A percentile compares a stretch with the other conserved stretches of the same genome.
These are phyloP conservation scores for Ascoidea asiatica DNA, from an alignment of 805 yeast genomes.

Conservation along the genomic window DNA sequence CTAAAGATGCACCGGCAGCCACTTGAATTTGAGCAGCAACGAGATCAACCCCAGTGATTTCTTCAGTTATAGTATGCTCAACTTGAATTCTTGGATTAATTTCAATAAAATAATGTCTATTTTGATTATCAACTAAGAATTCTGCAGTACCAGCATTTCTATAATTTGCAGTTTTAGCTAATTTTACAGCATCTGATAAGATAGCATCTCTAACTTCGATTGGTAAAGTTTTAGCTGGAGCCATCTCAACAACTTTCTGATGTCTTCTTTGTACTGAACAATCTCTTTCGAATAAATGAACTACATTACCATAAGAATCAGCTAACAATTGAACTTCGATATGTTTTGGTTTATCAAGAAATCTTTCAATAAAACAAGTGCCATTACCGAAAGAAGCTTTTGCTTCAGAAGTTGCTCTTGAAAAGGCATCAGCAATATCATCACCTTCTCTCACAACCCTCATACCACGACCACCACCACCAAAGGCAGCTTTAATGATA, in stretches of 20 bases:
- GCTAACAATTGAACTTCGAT: slow-evolving; percentile 95
- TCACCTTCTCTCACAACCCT: slow-evolving; percentile 97
- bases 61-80: slow-evolving; percentile 98
- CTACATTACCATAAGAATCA: slow-evolving; percentile 86
- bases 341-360: slow-evolving; percentile 90
- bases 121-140: slow-evolving; percentile 83
- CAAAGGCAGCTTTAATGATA: slow-evolving; percentile 96
- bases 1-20: slow-evolving; percentile 94
- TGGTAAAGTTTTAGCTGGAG: slow-evolving; percentile 91
- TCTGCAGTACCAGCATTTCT: slow-evolving; percentile 98
- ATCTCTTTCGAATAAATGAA: slow-evolving; percentile 93
- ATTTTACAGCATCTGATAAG: slow-evolving; percentile 84
- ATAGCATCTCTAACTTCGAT: slow-evolving; percentile 78
- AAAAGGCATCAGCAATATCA: slow-evolving; percentile 79
- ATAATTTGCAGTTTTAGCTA: slow-evolving; percentile 81
- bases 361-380: slow-evolving; percentile 94
- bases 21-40: slow-evolving; percentile 98
- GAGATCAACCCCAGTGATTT: slow-evolving; percentile 93
- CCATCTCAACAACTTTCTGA: slow-evolving; percentile 96
- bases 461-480: slow-evolving; percentile 99
- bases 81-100: slow-evolving; percentile 98
- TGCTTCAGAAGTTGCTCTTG: slow-evolving; percentile 91
- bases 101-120: slow-evolving; percentile 95
- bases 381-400: slow-evolving; percentile 95
- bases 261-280: slow-evolving; percentile 99